Conservation (phyloP, 176 grass and related monocot species). For the Bromus sterilis region DNA sequence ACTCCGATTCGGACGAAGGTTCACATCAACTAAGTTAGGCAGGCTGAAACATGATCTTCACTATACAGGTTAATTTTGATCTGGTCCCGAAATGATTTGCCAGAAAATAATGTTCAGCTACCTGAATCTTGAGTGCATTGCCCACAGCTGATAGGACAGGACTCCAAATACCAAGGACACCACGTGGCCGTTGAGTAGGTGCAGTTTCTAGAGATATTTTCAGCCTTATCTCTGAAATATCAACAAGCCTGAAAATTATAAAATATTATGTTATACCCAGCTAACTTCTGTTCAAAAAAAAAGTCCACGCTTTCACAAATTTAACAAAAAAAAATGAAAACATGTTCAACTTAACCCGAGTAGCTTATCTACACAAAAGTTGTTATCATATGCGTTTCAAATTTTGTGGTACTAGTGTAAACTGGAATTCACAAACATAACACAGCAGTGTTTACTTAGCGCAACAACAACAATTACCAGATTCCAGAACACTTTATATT, state of each 20-base stretch:
- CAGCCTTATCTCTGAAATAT: conserved; percentile 90
- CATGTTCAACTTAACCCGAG: neutral
- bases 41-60: neutral
- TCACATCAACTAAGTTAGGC: neutral
- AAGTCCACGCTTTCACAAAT: neutral
- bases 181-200: conserved; percentile 82
- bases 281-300: conserved; percentile 11
- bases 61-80: neutral
- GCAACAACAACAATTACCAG: neutral
- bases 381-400: neutral
- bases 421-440: neutral
- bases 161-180: conserved; percentile 94
- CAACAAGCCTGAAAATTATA: conserved; percentile 66
- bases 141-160: conserved; percentile 90
- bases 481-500: neutral
- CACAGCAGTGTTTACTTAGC: neutral
- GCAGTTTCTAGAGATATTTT: conserved; percentile 98
- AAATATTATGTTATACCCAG: conserved; percentile 6
- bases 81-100: neutral
- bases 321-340: neutral
- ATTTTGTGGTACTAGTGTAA: neutral
- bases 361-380: neutral
- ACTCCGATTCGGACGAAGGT: neutral
- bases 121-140: conserved; percentile 98
- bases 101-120: conserved; percentile 18